A percentile compares a stretch with the other conserved stretches of the same genome.
Conservation (phyloP, 140 eudicot species). For the Cichorium intybus region DNA sequence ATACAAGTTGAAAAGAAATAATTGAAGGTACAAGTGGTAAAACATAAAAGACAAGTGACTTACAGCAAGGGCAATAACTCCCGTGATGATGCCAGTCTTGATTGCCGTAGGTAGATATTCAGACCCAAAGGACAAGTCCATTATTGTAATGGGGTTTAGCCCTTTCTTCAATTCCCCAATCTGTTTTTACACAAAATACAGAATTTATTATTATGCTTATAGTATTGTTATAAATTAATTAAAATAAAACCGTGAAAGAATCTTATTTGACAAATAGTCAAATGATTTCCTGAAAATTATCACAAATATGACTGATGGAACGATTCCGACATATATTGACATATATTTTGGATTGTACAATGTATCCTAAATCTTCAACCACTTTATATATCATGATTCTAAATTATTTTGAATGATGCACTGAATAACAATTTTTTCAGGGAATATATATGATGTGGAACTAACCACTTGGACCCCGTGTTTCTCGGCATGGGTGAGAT, state of each 20-base stretch:
- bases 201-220: background rate
- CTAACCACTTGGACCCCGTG: slow-evolving; percentile 98
- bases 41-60: slow-evolving; percentile 23
- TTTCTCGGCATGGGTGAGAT: slow-evolving; percentile 80
- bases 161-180: slow-evolving; percentile 90
- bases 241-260: background rate
- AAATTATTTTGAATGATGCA: too few species aligned
- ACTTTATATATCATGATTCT: too few species aligned
- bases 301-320: background rate
- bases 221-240: background rate
- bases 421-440: too few species aligned
- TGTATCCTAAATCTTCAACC: too few species aligned
- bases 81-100: slow-evolving; percentile 95
- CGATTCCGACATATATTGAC: background rate
- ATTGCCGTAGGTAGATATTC: slow-evolving; percentile 56
- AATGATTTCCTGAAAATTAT: background rate
- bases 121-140: slow-evolving; percentile 70
- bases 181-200: slow-evolving; percentile 38
- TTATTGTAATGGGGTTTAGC: slow-evolving; percentile 73
- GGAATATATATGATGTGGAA: background rate
- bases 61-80: slow-evolving; percentile 86
- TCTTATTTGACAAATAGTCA: slow-evolving; percentile 5
- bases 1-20: slow-evolving; percentile 17
- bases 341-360: background rate
- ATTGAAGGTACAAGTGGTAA: slow-evolving; percentile 27